Evolutionary conservation across 345 rosid genomes (phyloP).

Genomic region (Euphorbia tirucalli): DNA sequence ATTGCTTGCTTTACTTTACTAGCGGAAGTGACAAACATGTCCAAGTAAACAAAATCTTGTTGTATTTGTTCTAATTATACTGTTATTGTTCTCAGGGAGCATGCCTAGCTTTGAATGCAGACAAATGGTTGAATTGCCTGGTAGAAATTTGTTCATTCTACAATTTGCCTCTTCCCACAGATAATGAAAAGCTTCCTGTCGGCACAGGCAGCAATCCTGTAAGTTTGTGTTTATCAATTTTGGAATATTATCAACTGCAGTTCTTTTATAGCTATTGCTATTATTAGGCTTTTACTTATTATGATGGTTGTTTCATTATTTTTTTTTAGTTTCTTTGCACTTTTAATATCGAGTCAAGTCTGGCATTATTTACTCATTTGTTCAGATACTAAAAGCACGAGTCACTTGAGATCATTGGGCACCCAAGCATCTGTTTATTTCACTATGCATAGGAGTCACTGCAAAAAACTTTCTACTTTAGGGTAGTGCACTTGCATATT

Average conservation of each 20-base stretch:
- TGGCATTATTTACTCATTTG: not conserved
- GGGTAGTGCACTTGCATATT: not conserved
- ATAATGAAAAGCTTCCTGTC: conserved; percentile 81
- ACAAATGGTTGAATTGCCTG: conserved; percentile 78
- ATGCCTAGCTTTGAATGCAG: conserved; percentile 79
- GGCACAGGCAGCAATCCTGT: conserved; percentile 98
- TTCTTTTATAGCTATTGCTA: not conserved
- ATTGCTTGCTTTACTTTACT: not conserved
- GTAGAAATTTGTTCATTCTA: conserved; percentile 65
- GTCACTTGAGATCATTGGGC: not conserved
- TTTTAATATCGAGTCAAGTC: conserved; percentile 9
- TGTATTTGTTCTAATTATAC: conserved; percentile 2
- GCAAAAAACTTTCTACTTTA: not conserved
- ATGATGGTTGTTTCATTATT: not conserved
- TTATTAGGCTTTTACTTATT: not conserved
- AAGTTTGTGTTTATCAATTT: conserved; percentile 39
- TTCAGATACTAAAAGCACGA: conserved; percentile 4
- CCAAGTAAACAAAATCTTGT: not conserved
- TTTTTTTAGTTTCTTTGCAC: not conserved
- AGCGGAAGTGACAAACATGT: not conserved
- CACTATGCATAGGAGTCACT: not conserved
- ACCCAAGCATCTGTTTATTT: not conserved
- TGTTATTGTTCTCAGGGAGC: conserved; percentile 64
- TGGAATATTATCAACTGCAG: not conserved
- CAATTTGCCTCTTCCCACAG: conserved; percentile 54